Percentiles rank a stretch among this genome's conserved stretches.
phyloP scores from a whole-genome alignment of 179 eudicot genomes.

The Drosera spatulata region DNA sequence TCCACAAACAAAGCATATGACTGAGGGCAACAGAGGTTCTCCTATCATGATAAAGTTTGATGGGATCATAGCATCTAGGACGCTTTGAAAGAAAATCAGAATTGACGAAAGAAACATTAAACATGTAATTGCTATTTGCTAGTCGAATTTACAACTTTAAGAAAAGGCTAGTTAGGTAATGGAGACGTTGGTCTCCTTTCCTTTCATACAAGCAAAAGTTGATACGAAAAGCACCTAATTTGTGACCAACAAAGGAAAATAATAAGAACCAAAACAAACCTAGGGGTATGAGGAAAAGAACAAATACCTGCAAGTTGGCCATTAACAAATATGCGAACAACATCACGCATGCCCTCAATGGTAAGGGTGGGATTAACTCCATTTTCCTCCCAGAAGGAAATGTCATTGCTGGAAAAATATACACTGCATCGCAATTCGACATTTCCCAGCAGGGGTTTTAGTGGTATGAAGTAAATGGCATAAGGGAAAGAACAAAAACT shows the following conservation, averaged over 20 bases:
- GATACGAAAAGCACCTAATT: background rate
- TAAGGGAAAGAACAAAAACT: conserved; percentile 6
- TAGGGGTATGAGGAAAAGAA: background rate
- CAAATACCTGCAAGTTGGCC: conserved; percentile 60
- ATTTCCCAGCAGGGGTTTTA: background rate
- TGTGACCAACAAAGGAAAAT: background rate
- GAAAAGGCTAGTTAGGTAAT: background rate
- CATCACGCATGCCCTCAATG: conserved; percentile 92
- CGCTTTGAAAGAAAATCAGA: no score
- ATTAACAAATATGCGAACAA: conserved; percentile 64
- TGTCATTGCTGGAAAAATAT: conserved; percentile 56
- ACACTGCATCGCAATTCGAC: conserved; percentile 33
- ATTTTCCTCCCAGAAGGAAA: conserved; percentile 57
- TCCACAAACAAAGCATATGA: no score
- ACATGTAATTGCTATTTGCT: no score
- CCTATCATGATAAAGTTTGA: no score
- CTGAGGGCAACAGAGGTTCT: no score
- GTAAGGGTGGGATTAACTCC: conserved; percentile 42
- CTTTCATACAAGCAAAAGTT: background rate
- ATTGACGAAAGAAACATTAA: no score
- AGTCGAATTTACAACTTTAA: background rate
- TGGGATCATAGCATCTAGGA: no score
- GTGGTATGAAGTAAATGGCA: no score
- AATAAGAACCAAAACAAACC: background rate
- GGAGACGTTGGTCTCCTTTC: background rate